Conservation (phyloP, 345 rosid species). For the Corchorus capsularis region DNA sequence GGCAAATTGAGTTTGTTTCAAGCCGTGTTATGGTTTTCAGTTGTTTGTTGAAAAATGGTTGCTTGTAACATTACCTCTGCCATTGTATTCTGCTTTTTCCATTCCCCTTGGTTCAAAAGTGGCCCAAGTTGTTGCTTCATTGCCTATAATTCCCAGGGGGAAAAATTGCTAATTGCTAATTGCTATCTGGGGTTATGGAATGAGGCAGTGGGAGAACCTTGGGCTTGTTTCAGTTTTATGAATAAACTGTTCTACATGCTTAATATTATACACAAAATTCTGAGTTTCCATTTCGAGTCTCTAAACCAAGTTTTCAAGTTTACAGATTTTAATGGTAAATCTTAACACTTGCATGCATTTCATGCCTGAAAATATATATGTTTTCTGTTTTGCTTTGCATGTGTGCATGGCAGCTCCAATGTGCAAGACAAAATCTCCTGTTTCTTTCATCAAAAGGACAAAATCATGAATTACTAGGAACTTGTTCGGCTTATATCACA, state of each 20-base stretch:
- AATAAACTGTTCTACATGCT: neutral
- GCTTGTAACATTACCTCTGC: neutral
- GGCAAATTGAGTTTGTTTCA: neutral
- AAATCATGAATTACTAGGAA: too few relatives aligned
- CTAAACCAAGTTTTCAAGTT: neutral
- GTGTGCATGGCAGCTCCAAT: neutral
- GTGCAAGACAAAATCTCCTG: neutral
- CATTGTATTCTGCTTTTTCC: too few relatives aligned
- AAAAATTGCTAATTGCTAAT: too few relatives aligned
- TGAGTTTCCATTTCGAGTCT: neutral
- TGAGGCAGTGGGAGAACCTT: neutral
- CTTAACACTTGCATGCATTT: neutral
- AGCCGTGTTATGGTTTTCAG: too few relatives aligned
- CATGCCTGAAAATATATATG: neutral
- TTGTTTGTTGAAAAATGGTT: constrained; percentile 8
- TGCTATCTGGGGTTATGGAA: neutral
- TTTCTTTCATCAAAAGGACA: neutral
- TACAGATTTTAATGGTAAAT: neutral
- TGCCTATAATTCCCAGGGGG: neutral
- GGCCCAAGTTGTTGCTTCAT: neutral
- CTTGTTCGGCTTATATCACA: too few relatives aligned
- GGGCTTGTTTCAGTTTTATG: neutral
- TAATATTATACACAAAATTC: too few relatives aligned
- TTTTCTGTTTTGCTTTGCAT: neutral
- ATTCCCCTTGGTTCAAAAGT: neutral